Base-by-base conservation (phyloP, 1,284 basidiomycete genomes). In the Cutaneotrichosporon dermatis region DNA sequence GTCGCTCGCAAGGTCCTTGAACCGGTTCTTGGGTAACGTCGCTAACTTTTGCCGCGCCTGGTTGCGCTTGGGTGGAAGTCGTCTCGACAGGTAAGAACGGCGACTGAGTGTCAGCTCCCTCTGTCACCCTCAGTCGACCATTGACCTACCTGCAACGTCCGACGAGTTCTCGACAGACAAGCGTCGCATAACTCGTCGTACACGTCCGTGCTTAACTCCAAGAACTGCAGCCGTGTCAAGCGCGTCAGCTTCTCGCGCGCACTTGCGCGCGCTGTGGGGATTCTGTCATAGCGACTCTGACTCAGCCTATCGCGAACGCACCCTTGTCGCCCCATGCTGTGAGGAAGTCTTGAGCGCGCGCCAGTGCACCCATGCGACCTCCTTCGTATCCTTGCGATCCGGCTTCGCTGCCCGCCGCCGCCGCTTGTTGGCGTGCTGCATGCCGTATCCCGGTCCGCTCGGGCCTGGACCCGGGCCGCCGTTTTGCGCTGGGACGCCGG, bases 1-100 rank as follows among this genome's bases (percentile, higher is more conserved):
- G 76, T 99, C 96, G 60, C 90, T 92, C 0, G 93, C 95, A 10
- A 99, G 83, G 75, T 99, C 95, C 76, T 95, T 93, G 81, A 99
- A 99, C 13, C 95, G 85, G 49, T 88, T 85, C 50, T 88, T 84
- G 2, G 95, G 93, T 13, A 99, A 82, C 0, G 95, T 99, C 4
- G 96, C 92, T 9, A 99, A 86, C 78, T 99, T 99, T 79, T 99
- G 96, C 39, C 96, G 85, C 2, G 96, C 96, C 79, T 98, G 94
- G 76, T 99, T 99, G 52, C 96, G 88, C 78, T 98, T 99, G 2
- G 95, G 78, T 99, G 96, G 74, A 99, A 99, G 70, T 98, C 94
- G 64, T 92, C 88, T 63, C 92, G 84, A 92, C 86, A 36, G 92
- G 90, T 33, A 97, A 83, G 79, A 92, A 96, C 16, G 92, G 91